Percentiles rank a stretch among this genome's conserved stretches.
phyloP scores from a whole-genome alignment of 139 green algal species.

The Prasinococcaceae sp. region DNA sequence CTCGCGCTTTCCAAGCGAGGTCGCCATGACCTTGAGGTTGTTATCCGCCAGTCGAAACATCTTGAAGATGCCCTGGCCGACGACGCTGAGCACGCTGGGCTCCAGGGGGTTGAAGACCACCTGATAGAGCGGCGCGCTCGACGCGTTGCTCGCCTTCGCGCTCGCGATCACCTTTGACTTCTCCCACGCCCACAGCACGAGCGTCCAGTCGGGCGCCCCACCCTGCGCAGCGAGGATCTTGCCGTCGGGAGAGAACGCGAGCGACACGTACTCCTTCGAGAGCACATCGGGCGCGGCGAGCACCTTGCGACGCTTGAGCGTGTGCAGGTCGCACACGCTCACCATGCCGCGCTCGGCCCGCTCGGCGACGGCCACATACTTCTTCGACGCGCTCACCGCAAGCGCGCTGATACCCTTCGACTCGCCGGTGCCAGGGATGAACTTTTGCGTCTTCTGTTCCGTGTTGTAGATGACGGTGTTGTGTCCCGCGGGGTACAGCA shows the following conservation, averaged over 20 bases:
- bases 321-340: slow-evolving; percentile 71
- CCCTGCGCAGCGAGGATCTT: slow-evolving; percentile 62
- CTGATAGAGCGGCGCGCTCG: slow-evolving; percentile 23
- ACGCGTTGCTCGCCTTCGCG: slow-evolving; percentile 24
- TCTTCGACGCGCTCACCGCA: slow-evolving; percentile 45
- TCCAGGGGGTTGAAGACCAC: slow-evolving; percentile 36
- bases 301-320: slow-evolving; percentile 70
- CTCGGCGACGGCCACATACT: slow-evolving; percentile 58
- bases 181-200: slow-evolving; percentile 78
- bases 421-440: slow-evolving; percentile 19
- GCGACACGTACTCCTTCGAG: slow-evolving; percentile 62
- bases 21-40: slow-evolving; percentile 32
- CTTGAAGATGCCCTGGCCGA: slow-evolving; percentile 50
- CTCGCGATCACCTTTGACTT: slow-evolving; percentile 55
- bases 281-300: slow-evolving; percentile 39
- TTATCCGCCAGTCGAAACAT: slow-evolving; percentile 28
- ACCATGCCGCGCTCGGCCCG: slow-evolving; percentile 43
- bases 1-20: slow-evolving; percentile 40
- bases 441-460: slow-evolving; percentile 21
- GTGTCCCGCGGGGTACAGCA: slow-evolving; percentile 62
- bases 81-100: slow-evolving; percentile 30
- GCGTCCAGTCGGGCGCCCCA: slow-evolving; percentile 69
- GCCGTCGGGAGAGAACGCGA: slow-evolving; percentile 69
- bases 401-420: slow-evolving; percentile 56
- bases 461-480: slow-evolving; percentile 54